phyloP scores from a whole-genome alignment of 805 yeast species.

The Teunomyces stri region DNA sequence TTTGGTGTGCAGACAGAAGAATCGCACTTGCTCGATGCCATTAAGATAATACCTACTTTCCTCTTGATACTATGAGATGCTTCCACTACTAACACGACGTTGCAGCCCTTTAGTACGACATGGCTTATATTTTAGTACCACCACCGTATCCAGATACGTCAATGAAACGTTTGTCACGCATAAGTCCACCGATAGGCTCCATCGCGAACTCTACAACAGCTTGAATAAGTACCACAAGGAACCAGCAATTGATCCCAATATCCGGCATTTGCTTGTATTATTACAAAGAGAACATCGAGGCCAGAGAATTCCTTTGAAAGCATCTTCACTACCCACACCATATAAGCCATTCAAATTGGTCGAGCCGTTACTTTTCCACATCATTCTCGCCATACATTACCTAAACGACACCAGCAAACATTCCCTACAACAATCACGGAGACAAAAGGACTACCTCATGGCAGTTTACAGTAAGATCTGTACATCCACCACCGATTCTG shows the following conservation, averaged over 20 bases:
- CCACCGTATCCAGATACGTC: not conserved
- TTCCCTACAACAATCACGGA: not conserved
- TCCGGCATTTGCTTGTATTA: conserved; percentile 11
- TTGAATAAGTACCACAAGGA: conserved; percentile 11
- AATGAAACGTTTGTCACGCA: not conserved
- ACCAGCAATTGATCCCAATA: conserved; percentile 11
- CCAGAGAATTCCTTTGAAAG: not conserved
- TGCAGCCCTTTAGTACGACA: not conserved
- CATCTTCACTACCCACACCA: conserved; percentile 10
- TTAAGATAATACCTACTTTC: not conserved
- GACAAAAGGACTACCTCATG: conserved; percentile 2
- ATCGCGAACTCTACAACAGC: conserved; percentile 15
- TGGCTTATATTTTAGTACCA: not conserved
- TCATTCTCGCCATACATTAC: conserved; percentile 5
- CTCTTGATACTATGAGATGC: not conserved
- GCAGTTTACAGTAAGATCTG: not conserved
- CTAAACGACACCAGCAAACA: not conserved
- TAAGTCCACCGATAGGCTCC: conserved; percentile 10
- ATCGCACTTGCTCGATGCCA: conserved; percentile 2
- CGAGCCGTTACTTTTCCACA: conserved; percentile 4
- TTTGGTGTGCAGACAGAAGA: not conserved
- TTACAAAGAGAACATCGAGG: conserved; percentile 6
- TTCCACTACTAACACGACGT: not conserved
- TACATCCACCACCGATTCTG: not conserved
- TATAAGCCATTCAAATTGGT: conserved; percentile 8